Evolutionary conservation across 345 rosid genomes (phyloP).

Genomic region (Stellera chamaejasme): DNA sequence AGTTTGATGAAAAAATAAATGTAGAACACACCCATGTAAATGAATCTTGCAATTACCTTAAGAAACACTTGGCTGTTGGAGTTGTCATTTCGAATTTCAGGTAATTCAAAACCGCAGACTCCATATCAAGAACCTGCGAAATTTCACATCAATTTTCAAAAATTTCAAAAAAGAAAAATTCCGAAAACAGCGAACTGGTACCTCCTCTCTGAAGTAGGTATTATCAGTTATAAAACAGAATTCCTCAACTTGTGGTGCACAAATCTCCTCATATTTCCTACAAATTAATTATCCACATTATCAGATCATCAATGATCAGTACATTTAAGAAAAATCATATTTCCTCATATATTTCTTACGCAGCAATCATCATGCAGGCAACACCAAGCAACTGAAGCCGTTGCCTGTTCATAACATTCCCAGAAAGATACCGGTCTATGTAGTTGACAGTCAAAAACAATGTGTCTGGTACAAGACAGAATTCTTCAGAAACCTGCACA

Average conservation of each 20-base stretch:
- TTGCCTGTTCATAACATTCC: constrained; percentile 68
- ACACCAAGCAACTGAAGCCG: constrained; percentile 86
- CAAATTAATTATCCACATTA: constrained; percentile 3
- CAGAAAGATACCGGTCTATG: constrained; percentile 90
- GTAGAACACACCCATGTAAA: not conserved
- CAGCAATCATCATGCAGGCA: constrained; percentile 89
- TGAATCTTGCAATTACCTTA: constrained; percentile 40
- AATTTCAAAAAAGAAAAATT: too few relatives aligned
- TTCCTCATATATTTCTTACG: constrained; percentile 37
- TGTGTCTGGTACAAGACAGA: constrained; percentile 87
- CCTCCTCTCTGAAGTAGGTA: constrained; percentile 85
- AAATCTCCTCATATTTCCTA: constrained; percentile 88
- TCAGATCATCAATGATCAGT: not conserved
- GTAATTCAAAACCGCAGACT: constrained; percentile 71
- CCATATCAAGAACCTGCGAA: constrained; percentile 83
- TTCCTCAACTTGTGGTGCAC: constrained; percentile 89
- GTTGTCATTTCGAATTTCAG: constrained; percentile 90
- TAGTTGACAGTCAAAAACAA: constrained; percentile 75
- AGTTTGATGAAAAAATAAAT: too few relatives aligned
- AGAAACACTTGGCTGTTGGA: constrained; percentile 79
- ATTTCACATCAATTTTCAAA: not conserved
- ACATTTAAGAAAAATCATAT: not conserved
- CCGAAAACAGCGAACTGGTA: constrained; percentile 13
- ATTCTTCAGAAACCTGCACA: constrained; percentile 91
- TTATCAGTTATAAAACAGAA: constrained; percentile 94